These are phyloP conservation scores for Dioscorea zingiberensis DNA, from an alignment of 106 monocot genomes.

Conservation along the genomic window DNA sequence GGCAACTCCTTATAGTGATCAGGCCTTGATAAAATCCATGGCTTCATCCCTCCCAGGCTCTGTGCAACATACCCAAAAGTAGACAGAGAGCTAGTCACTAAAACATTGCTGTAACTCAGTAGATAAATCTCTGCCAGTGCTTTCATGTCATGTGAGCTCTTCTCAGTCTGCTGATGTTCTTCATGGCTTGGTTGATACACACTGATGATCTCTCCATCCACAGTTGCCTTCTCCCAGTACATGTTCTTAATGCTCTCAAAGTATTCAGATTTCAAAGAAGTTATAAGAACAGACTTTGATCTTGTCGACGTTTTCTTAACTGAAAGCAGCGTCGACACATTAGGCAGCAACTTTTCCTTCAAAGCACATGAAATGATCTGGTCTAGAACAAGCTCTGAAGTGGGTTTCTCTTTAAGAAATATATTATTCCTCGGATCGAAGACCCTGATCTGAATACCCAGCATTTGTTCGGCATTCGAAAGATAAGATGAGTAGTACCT, in stretches of 20 bases:
- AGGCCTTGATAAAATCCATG: constrained; percentile 52
- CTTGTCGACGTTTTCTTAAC: neutral
- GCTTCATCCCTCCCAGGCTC: constrained; percentile 46
- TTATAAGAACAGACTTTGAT: constrained; percentile 45
- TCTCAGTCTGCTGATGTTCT: constrained; percentile 43
- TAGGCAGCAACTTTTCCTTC: constrained; percentile 38
- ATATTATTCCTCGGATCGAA: neutral
- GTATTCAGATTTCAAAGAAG: constrained; percentile 49
- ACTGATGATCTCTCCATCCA: constrained; percentile 31
- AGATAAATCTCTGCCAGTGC: constrained; percentile 76
- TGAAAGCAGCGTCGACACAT: neutral
- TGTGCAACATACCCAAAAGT: constrained; percentile 73
- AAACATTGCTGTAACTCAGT: constrained; percentile 41
- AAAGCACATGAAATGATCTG: constrained; percentile 35
- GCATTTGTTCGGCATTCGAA: constrained; percentile 31
- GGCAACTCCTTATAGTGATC: constrained; percentile 25
- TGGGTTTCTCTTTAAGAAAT: neutral
- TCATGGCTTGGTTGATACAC: constrained; percentile 73
- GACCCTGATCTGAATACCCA: constrained; percentile 10
- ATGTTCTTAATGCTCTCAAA: constrained; percentile 42
- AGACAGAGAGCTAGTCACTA: constrained; percentile 62
- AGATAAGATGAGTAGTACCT: constrained; percentile 41
- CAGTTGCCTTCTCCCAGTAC: constrained; percentile 59
- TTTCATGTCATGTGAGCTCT: constrained; percentile 56
- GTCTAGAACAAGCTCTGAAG: constrained; percentile 13